Conservation (phyloP, 2,329 filamentous ascomycete genomes). For the Hysterium pulicare region DNA sequence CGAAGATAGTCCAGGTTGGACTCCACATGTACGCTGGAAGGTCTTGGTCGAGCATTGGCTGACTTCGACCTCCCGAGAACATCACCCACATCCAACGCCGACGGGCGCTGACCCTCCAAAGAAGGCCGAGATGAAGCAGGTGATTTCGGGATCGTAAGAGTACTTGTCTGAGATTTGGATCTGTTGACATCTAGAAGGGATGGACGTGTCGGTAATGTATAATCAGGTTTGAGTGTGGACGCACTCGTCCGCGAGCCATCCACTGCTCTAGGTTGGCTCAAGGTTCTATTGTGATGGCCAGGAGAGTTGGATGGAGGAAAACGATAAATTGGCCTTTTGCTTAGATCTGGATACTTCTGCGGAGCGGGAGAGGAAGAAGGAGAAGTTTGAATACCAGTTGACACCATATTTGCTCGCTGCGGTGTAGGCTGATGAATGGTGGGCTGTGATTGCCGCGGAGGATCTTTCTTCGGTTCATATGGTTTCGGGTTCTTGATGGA, state of each 20-base stretch:
- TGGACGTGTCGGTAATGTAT: slow-evolving; percentile 39
- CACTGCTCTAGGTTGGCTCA: slow-evolving; percentile 49
- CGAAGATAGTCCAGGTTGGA: slow-evolving; percentile 79
- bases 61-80: slow-evolving; percentile 59
- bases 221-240: slow-evolving; percentile 35
- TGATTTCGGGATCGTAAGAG: slow-evolving; percentile 51
- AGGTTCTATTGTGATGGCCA: slow-evolving; percentile 43
- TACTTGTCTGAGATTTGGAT: slow-evolving; percentile 50
- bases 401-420: slow-evolving; percentile 55
- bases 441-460: slow-evolving; percentile 22
- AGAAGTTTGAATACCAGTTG: slow-evolving; percentile 77
- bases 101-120: slow-evolving; percentile 66
- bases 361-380: slow-evolving; percentile 44
- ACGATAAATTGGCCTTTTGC: slow-evolving; percentile 50
- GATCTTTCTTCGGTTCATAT: slow-evolving; percentile 20
- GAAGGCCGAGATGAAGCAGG: slow-evolving; percentile 63
- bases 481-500: slow-evolving; percentile 30
- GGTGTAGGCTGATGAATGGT: slow-evolving; percentile 46
- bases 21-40: slow-evolving; percentile 78
- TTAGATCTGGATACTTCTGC: slow-evolving; percentile 38
- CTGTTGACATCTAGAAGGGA: slow-evolving; percentile 43
- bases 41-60: slow-evolving; percentile 65
- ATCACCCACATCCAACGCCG: slow-evolving; percentile 59
- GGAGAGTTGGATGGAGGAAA: slow-evolving; percentile 45
- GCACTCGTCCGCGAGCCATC: slow-evolving; percentile 36